A percentile compares a stretch with the other conserved stretches of the same genome.
phyloP scores from a whole-genome alignment of 2,329 filamentous ascomycete species.

The Lithohypha guttulata region DNA sequence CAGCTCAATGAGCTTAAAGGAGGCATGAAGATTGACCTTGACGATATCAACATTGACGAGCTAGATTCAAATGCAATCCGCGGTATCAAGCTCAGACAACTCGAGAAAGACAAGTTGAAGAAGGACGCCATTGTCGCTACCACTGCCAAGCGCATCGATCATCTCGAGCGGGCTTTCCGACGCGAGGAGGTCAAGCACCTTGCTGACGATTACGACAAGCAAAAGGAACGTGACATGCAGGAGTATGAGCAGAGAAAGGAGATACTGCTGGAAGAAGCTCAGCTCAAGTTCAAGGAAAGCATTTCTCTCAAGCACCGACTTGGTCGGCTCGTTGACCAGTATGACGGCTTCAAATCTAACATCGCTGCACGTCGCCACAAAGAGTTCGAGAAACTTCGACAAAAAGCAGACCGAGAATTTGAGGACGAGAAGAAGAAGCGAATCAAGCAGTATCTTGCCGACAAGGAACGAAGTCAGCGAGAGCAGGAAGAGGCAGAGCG shows the following conservation, averaged over 20 bases:
- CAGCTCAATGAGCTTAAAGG: slow-evolving; percentile 86
- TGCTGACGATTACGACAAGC: slow-evolving; percentile 69
- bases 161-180: slow-evolving; percentile 91
- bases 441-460: slow-evolving; percentile 79
- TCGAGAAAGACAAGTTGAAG: slow-evolving; percentile 97
- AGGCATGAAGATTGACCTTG: slow-evolving; percentile 71
- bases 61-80: slow-evolving; percentile 84
- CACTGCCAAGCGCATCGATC: slow-evolving; percentile 90
- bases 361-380: slow-evolving; percentile 81
- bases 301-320: slow-evolving; percentile 91
- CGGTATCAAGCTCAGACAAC: slow-evolving; percentile 85
- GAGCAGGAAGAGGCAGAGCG: slow-evolving; percentile 79
- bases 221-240: slow-evolving; percentile 65
- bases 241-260: slow-evolving; percentile 70
- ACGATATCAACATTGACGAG: slow-evolving; percentile 62
- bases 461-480: slow-evolving; percentile 67
- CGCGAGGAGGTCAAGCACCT: slow-evolving; percentile 93
- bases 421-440: slow-evolving; percentile 82
- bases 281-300: slow-evolving; percentile 83
- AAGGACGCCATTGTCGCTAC: slow-evolving; percentile 82
- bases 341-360: slow-evolving; percentile 71
- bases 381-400: slow-evolving; percentile 90
- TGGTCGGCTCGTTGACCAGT: slow-evolving; percentile 68
- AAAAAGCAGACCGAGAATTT: slow-evolving; percentile 82
- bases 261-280: slow-evolving; percentile 66